phyloP scores from a whole-genome alignment of 257 asterid genomes.

The Przewalskia tangutica region DNA sequence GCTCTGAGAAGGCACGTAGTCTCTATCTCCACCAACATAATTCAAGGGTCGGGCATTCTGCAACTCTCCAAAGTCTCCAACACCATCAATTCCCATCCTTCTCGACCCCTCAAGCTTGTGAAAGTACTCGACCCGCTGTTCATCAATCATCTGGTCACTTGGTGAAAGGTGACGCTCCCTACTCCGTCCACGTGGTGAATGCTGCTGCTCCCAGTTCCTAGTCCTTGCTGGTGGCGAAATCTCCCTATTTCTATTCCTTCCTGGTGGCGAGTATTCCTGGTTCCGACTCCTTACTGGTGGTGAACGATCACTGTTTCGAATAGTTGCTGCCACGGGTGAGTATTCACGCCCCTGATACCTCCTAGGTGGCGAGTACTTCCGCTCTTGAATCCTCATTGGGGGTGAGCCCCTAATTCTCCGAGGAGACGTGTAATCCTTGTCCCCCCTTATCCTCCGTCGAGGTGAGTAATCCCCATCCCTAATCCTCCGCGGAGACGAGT shows the following conservation, averaged over 20 bases:
- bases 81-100: conserved; percentile 11
- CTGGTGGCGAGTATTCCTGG: background rate
- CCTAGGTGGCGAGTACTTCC: conserved; percentile 4
- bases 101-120: conserved; percentile 21
- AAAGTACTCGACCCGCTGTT: conserved; percentile 8
- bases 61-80: conserved; percentile 16
- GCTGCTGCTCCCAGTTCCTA: background rate
- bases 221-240: conserved; percentile 14
- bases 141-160: background rate
- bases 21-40: conserved; percentile 18
- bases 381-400: background rate
- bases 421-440: background rate
- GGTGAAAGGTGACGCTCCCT: conserved; percentile 6
- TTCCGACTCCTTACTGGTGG: conserved; percentile 5
- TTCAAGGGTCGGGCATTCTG: conserved; percentile 13
- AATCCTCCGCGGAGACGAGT: background rate
- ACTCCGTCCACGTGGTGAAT: background rate
- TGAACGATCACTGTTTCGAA: background rate
- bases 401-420: conserved; percentile 1
- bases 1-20: background rate
- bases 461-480: conserved; percentile 12
- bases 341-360: conserved; percentile 7
- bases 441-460: background rate
- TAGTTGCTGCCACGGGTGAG: background rate
- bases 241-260: conserved; percentile 15